Percentiles rank a stretch among this genome's conserved stretches.
These are phyloP conservation scores for Tubosaeta brunneosetosa DNA, from an alignment of 768 basidiomycete genomes.

Conservation along the genomic window DNA sequence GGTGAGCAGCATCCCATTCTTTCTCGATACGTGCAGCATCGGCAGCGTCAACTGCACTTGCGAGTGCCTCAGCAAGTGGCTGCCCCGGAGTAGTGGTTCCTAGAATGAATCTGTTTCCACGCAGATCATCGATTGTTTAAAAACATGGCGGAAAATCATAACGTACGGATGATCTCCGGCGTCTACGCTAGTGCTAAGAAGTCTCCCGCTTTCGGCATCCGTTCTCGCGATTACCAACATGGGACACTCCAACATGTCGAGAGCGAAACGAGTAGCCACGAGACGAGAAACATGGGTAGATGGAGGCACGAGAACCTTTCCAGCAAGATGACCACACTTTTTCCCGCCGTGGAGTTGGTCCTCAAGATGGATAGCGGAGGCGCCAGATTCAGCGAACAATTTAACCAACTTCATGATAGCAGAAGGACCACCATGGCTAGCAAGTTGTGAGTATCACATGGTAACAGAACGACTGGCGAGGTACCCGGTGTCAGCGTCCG, in stretches of 20 bases:
- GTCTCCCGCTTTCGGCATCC: slow-evolving; percentile 82
- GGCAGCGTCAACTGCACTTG: slow-evolving; percentile 57
- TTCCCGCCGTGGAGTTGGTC: slow-evolving; percentile 94
- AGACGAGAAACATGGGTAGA: slow-evolving; percentile 84
- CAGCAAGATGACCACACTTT: slow-evolving; percentile 90
- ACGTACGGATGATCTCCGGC: slow-evolving; percentile 61
- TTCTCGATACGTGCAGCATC: slow-evolving; percentile 73
- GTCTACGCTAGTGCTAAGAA: slow-evolving; percentile 83
- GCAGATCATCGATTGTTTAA: slow-evolving; percentile 8
- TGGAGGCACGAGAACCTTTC: slow-evolving; percentile 90
- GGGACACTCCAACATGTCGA: slow-evolving; percentile 83
- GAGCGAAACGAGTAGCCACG: slow-evolving; percentile 81
- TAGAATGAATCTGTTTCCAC: slow-evolving; percentile 49
- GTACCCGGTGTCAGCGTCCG: slow-evolving; percentile 92
- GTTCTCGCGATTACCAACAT: slow-evolving; percentile 90
- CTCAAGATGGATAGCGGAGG: slow-evolving; percentile 87
- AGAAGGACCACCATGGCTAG: slow-evolving; percentile 87
- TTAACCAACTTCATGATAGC: slow-evolving; percentile 94
- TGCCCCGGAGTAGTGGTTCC: slow-evolving; percentile 50
- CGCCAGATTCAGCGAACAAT: slow-evolving; percentile 92
- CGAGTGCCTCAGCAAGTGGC: slow-evolving; percentile 65
- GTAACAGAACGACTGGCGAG: slow-evolving; percentile 13
- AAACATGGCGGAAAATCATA: slow-evolving; percentile 20
- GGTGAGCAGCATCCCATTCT: slow-evolving; percentile 65
- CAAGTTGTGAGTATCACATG: slow-evolving; percentile 5